A percentile compares a stretch with the other conserved stretches of the same genome.
These are phyloP conservation scores for Mucor racemosus DNA, from an alignment of 371 early-diverging fungal species.

Conservation along the genomic window DNA sequence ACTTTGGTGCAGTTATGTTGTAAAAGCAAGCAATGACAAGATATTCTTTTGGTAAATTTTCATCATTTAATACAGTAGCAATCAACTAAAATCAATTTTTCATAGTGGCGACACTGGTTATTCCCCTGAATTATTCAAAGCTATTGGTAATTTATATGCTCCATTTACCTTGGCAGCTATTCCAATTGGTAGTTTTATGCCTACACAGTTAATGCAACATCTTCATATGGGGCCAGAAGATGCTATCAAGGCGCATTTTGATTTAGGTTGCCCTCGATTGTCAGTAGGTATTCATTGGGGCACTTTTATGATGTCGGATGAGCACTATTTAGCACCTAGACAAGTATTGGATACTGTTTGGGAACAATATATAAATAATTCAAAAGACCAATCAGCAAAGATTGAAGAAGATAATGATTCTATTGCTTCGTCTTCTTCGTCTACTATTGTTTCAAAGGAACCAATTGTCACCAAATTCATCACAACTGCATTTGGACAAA, in stretches of 20 bases:
- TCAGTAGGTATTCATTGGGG: slow-evolving; percentile 70
- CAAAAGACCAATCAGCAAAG: background rate
- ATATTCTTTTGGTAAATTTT: slow-evolving; percentile 60
- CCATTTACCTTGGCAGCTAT: slow-evolving; percentile 63
- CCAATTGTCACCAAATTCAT: slow-evolving; percentile 21
- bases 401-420: slow-evolving; percentile 5
- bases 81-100: background rate
- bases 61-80: background rate
- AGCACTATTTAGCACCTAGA: slow-evolving; percentile 71
- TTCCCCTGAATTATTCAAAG: slow-evolving; percentile 57
- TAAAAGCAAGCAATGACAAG: slow-evolving; percentile 42
- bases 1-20: slow-evolving; percentile 65
- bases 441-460: background rate
- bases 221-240: slow-evolving; percentile 65
- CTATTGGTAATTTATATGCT: slow-evolving; percentile 58
- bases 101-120: slow-evolving; percentile 67
- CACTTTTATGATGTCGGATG: slow-evolving; percentile 69
- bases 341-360: slow-evolving; percentile 41
- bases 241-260: slow-evolving; percentile 57
- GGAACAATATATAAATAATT: slow-evolving; percentile 10
- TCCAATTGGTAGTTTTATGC: slow-evolving; percentile 65
- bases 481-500: slow-evolving; percentile 40
- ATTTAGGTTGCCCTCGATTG: slow-evolving; percentile 41
- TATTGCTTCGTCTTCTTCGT: background rate
- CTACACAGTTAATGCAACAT: slow-evolving; percentile 57